Evolutionary conservation across 352 stramenopile genomes (phyloP).

Genomic region (Phytophthora cryptogea): DNA sequence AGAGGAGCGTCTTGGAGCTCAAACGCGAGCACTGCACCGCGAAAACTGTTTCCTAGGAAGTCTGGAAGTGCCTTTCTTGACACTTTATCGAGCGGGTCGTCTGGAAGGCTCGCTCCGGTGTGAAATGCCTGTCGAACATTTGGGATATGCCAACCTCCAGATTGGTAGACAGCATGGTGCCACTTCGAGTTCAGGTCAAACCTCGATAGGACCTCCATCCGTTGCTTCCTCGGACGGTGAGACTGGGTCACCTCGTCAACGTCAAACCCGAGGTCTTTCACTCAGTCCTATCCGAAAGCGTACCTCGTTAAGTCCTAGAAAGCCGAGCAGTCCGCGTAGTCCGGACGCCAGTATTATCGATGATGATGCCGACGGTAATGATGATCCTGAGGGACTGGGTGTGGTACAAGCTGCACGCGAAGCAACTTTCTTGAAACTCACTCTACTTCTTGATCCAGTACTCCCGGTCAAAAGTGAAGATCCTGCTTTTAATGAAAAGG

Average conservation of each 20-base stretch:
- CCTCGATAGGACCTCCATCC: slow-evolving; percentile 9
- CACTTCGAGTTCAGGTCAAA: slow-evolving; percentile 9
- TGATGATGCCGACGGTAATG: slow-evolving; percentile 37
- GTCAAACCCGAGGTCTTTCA: slow-evolving; percentile 10
- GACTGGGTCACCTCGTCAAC: slow-evolving; percentile 19
- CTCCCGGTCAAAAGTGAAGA: slow-evolving; percentile 40
- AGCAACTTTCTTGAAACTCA: slow-evolving; percentile 85
- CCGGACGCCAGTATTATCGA: slow-evolving; percentile 17
- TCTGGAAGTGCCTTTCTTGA: slow-evolving; percentile 88
- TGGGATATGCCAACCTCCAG: slow-evolving; percentile 78
- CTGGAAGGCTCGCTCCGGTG: slow-evolving; percentile 86
- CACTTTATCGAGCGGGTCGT: slow-evolving; percentile 77
- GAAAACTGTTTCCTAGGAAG: slow-evolving; percentile 88
- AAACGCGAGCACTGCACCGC: slow-evolving; percentile 49
- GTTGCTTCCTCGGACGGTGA: slow-evolving; percentile 23
- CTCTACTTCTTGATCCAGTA: slow-evolving; percentile 88
- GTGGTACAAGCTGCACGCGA: slow-evolving; percentile 51
- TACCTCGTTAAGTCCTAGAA: slow-evolving; percentile 13
- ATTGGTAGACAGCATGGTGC: slow-evolving; percentile 7
- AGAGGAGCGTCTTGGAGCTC: slow-evolving; percentile 20
- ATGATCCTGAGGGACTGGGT: slow-evolving; percentile 36
- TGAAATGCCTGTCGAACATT: slow-evolving; percentile 78
- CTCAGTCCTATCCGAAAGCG: slow-evolving; percentile 11
- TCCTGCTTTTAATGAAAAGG: slow-evolving; percentile 28
- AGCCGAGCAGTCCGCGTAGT: slow-evolving; percentile 7